phyloP scores from a whole-genome alignment of 805 yeast species.

The Cyberlindnera maclurae region DNA sequence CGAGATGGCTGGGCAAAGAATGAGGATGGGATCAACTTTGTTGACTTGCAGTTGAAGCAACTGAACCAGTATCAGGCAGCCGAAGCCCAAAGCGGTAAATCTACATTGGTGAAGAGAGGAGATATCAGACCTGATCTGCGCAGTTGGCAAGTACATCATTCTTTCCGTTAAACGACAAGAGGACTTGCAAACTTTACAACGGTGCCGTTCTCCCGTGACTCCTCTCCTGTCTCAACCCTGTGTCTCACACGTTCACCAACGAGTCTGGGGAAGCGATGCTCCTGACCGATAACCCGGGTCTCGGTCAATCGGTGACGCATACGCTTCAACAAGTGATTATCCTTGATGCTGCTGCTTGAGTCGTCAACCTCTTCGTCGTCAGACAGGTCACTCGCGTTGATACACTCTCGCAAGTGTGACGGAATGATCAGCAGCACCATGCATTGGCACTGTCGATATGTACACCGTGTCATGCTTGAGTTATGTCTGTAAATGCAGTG shows the following conservation, averaged over 20 bases:
- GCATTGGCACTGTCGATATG: slow-evolving; percentile 12
- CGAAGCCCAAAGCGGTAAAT: too few relatives aligned
- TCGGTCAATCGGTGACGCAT: slow-evolving; percentile 5
- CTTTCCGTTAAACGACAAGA: background rate
- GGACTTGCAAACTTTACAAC: slow-evolving; percentile 1
- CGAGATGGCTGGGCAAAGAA: slow-evolving; percentile 61
- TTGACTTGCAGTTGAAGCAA: slow-evolving; percentile 27
- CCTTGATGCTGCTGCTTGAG: background rate
- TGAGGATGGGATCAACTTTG: slow-evolving; percentile 34
- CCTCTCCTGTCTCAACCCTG: too few relatives aligned
- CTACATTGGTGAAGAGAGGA: background rate
- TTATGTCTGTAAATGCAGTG: slow-evolving; percentile 14
- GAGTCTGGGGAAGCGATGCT: background rate
- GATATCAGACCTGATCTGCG: slow-evolving; percentile 28
- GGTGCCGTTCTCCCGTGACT: background rate
- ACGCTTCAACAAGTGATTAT: slow-evolving; percentile 1
- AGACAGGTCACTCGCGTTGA: background rate
- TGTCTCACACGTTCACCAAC: background rate
- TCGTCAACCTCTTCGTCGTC: slow-evolving; percentile 2
- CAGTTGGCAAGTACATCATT: slow-evolving; percentile 32
- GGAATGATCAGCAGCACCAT: slow-evolving; percentile 10
- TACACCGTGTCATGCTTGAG: slow-evolving; percentile 1
- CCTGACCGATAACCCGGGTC: slow-evolving; percentile 2
- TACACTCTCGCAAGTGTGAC: slow-evolving; percentile 7
- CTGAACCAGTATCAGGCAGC: too few relatives aligned